Evolutionary conservation across 768 basidiomycete species (phyloP).

Genomic region (Auriscalpium orientale): DNA sequence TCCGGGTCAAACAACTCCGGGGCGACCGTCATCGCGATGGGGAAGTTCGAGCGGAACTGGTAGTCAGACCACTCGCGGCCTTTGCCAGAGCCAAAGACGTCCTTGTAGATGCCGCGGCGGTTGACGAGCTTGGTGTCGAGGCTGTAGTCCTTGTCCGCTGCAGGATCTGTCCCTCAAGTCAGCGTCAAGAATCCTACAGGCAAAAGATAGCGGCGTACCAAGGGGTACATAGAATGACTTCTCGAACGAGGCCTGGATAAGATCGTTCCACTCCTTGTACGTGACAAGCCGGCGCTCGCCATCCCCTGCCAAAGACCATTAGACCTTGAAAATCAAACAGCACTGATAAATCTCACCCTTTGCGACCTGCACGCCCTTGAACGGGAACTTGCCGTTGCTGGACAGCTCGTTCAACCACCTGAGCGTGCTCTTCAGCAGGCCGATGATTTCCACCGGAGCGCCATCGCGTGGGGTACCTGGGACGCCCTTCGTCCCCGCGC

Average conservation of each 20-base stretch:
- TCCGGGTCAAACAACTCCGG: conserved; percentile 85
- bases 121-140: conserved; percentile 68
- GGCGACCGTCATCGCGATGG: conserved; percentile 94
- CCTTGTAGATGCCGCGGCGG: conserved; percentile 96
- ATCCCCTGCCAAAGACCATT: conserved; percentile 41
- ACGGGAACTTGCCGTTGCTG: conserved; percentile 66
- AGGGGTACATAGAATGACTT: conserved; percentile 83
- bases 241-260: conserved; percentile 86
- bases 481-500: conserved; percentile 87
- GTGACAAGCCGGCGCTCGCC: conserved; percentile 65
- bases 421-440: conserved; percentile 86
- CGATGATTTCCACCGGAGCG: conserved; percentile 92
- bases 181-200: not conserved
- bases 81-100: conserved; percentile 84
- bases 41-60: conserved; percentile 89
- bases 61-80: conserved; percentile 96
- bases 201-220: conserved; percentile 35
- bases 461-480: conserved; percentile 98
- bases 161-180: conserved; percentile 41
- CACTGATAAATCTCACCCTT: conserved; percentile 31
- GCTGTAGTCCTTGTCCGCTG: conserved; percentile 63
- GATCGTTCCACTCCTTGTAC: conserved; percentile 83
- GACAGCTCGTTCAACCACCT: conserved; percentile 78
- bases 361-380: conserved; percentile 76
- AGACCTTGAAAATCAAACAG: not conserved